phyloP scores from a whole-genome alignment of 2,329 filamentous ascomycete genomes.

The Hirsutella minnesotensis region DNA sequence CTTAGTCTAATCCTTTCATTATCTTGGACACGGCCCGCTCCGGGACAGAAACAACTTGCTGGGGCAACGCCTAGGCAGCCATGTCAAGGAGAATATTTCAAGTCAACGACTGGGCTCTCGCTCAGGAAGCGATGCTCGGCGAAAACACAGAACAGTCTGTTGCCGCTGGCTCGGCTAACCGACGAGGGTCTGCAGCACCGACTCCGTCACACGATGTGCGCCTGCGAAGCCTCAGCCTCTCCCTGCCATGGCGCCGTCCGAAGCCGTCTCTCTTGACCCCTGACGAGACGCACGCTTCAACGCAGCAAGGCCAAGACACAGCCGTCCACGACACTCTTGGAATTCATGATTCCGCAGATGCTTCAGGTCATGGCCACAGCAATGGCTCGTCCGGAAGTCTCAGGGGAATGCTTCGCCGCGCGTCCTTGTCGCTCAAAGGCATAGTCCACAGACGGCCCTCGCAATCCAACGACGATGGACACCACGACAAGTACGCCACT shows the following conservation, averaged over 20 bases:
- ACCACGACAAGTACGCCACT: slow-evolving; percentile 14
- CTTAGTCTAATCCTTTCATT: no score
- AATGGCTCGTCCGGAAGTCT: slow-evolving; percentile 21
- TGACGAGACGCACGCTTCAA: slow-evolving; percentile 16
- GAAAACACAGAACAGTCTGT: slow-evolving; percentile 25
- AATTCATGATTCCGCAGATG: slow-evolving; percentile 10
- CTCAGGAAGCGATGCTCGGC: slow-evolving; percentile 25
- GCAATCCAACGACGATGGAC: slow-evolving; percentile 19
- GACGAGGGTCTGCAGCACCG: slow-evolving; percentile 5
- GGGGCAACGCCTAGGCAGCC: slow-evolving; percentile 1
- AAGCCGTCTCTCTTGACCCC: slow-evolving; percentile 28
- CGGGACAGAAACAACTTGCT: no score
- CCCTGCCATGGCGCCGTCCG: slow-evolving; percentile 35
- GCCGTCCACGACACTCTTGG: slow-evolving; percentile 20
- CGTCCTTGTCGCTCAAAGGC: slow-evolving; percentile 41
- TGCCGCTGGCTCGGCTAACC: neutral
- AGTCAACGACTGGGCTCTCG: slow-evolving; percentile 28
- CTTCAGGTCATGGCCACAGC: slow-evolving; percentile 13
- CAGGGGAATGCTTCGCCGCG: slow-evolving; percentile 41
- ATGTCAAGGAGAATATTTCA: slow-evolving; percentile 27
- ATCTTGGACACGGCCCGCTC: no score
- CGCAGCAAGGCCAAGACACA: slow-evolving; percentile 18
- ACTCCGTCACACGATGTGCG: slow-evolving; percentile 23
- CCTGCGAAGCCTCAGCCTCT: slow-evolving; percentile 37
- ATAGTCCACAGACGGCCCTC: slow-evolving; percentile 39